These are phyloP conservation scores for Thermoascus crustaceus DNA, from an alignment of 2,329 filamentous ascomycete species.

Conservation along the genomic window DNA sequence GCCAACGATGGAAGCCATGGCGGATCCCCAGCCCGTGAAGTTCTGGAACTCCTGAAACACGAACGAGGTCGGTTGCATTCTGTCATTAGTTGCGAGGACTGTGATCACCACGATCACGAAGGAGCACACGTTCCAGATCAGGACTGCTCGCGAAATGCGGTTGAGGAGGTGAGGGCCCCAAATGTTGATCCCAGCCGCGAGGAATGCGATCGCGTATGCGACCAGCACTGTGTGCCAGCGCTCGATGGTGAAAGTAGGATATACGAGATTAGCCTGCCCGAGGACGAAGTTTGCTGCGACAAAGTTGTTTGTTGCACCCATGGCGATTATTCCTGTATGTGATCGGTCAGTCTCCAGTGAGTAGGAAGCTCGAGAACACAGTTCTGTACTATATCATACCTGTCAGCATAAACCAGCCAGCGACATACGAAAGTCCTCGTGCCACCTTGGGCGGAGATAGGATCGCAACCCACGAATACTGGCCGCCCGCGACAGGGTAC, in stretches of 20 bases:
- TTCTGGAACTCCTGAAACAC: conserved; percentile 51
- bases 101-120: conserved; percentile 47
- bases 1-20: conserved; percentile 47
- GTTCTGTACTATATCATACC: no score
- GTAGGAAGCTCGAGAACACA: conserved; percentile 8
- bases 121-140: conserved; percentile 47
- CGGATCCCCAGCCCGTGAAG: conserved; percentile 43
- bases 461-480: conserved; percentile 52
- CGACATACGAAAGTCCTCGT: conserved; percentile 37
- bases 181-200: conserved; percentile 42
- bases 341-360: conserved; percentile 1
- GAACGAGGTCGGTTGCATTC: conserved; percentile 47
- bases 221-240: conserved; percentile 50
- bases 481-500: conserved; percentile 49
- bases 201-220: conserved; percentile 41
- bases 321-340: conserved; percentile 40
- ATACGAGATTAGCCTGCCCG: conserved; percentile 46
- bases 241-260: conserved; percentile 44
- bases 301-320: conserved; percentile 49
- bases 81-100: conserved; percentile 46
- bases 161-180: conserved; percentile 45
- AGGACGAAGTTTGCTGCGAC: conserved; percentile 50
- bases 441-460: conserved; percentile 43
- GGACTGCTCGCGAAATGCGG: conserved; percentile 41
- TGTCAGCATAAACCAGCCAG: conserved; percentile 44